Base-by-base conservation (phyloP, 1,284 basidiomycete species). In the Sanghuangporus sanghuang region DNA sequence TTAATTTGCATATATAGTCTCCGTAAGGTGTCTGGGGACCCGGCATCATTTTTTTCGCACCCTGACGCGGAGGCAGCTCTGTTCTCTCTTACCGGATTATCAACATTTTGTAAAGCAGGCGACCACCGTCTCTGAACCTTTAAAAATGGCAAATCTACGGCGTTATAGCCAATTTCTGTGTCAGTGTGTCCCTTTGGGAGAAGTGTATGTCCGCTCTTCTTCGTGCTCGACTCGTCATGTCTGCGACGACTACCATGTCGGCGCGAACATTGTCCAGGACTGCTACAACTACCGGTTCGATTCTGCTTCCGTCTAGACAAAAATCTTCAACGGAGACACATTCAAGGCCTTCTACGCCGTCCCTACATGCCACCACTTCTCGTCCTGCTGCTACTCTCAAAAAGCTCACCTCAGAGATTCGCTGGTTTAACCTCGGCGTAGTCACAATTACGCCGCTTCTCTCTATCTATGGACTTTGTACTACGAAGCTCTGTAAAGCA, bases 341-440 rank as follows among this genome's bases (percentile, higher is more conserved):
- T 12, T 32, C 56, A 8, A 35, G n/a, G 5, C 2, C 58, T 23
- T 60, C 36, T 58, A 14, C 58, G 35, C 58, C 49, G 14, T 23
- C 18, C 40, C n/a, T 52, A 32, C 58, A 42, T 40, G n/a, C 18
- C 58, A 40, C 44, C 27, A 48, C 48, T 6, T 50, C 58, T 52
- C 48, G 58, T n/a, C 44, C 42, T 46, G 46, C 23, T 57, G 12
- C 44, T 14, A 38, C 80, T 2, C 74, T 72, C 70, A 65, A 67
- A 49, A 83, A 74, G 66, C 68, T 79, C 55, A 69, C 73, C 66
- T 70, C 74, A 59, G 79, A 83, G 71, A 57, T 64, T 18, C 57
- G 87, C 65, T 90, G 89, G 80, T 84, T 85, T 75, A 86, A 86
- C 67, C 75, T 94, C 65, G 81, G 77, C 23, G 81, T 90, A 52